Conservation (phyloP, 371 early-diverging fungal genomes). For the Mucor circinelloides region DNA sequence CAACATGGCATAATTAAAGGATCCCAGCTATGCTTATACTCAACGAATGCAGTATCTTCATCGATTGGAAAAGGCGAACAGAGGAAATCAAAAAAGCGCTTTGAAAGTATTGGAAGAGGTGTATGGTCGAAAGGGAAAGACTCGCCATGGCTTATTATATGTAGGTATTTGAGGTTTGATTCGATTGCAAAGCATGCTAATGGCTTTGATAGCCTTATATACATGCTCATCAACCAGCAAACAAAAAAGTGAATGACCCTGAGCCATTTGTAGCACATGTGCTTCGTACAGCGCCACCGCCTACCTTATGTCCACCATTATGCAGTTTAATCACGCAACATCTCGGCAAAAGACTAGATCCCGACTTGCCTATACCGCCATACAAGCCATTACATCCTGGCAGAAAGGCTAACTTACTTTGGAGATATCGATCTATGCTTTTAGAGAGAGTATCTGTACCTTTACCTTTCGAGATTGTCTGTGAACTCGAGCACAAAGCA, state of each 20-base stretch:
- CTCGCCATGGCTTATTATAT: conserved; percentile 31
- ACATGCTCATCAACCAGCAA: conserved; percentile 17
- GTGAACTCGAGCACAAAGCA: conserved; percentile 44
- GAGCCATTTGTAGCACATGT: conserved; percentile 41
- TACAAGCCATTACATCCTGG: conserved; percentile 51
- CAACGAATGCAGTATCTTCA: conserved; percentile 12
- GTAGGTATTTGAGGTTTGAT: conserved; percentile 10
- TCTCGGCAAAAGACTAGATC: conserved; percentile 30
- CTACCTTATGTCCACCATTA: conserved; percentile 35
- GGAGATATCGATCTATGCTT: conserved; percentile 42
- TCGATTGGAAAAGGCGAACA: conserved; percentile 40
- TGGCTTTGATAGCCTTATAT: conserved; percentile 30
- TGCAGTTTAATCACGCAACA: conserved; percentile 17
- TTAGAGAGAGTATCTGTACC: conserved; percentile 27
- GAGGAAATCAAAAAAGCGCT: conserved; percentile 30
- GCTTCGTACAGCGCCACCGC: conserved; percentile 50
- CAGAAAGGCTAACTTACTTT: conserved; percentile 46
- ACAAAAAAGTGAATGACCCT: conserved; percentile 15
- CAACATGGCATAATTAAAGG: not conserved
- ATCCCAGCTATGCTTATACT: too few relatives aligned
- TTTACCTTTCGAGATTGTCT: conserved; percentile 41
- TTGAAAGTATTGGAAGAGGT: conserved; percentile 39
- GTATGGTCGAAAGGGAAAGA: conserved; percentile 48
- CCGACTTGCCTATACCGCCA: conserved; percentile 34
- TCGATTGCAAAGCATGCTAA: not conserved